These are phyloP conservation scores for Alternaria arborescens DNA, from an alignment of 2,329 filamentous ascomycete genomes.

Conservation along the genomic window DNA sequence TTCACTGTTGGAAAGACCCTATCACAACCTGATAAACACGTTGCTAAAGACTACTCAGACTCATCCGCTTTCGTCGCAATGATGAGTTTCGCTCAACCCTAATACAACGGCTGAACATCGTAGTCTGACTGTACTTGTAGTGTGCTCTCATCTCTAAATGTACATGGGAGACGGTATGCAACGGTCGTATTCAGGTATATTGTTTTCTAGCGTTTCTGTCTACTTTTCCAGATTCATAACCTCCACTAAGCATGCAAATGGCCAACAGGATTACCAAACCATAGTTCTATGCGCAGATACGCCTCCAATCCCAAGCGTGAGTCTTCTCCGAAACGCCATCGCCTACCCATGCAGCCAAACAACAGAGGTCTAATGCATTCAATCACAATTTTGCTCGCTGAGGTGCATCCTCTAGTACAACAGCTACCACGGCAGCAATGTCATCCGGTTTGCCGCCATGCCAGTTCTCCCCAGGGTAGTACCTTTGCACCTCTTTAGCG, in stretches of 20 bases:
- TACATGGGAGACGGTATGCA: neutral
- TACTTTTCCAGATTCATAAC: neutral
- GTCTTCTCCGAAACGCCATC: conserved; percentile 33
- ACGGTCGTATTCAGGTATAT: neutral
- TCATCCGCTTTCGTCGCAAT: neutral
- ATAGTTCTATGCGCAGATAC: conserved; percentile 19
- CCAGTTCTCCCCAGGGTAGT: conserved; percentile 86
- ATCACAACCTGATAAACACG: neutral
- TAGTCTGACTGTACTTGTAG: neutral
- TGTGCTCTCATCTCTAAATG: neutral
- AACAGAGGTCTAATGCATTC: conserved; percentile 27
- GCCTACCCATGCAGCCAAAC: conserved; percentile 37
- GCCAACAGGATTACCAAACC: conserved; percentile 8
- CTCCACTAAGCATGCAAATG: conserved; percentile 3
- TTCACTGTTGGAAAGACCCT: neutral
- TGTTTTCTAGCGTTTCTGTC: neutral
- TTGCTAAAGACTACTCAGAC: neutral
- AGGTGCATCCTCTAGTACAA: conserved; percentile 42
- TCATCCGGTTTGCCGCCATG: conserved; percentile 95
- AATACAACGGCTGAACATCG: neutral
- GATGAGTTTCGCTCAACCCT: neutral
- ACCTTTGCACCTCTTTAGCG: conserved; percentile 89
- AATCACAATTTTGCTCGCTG: conserved; percentile 24
- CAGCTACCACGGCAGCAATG: conserved; percentile 83
- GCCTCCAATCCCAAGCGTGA: conserved; percentile 17